Evolutionary conservation across 179 eudicot species (phyloP), one percentile per base, ranked within the genome.

Genomic region (Gypsophila paniculata): DNA sequence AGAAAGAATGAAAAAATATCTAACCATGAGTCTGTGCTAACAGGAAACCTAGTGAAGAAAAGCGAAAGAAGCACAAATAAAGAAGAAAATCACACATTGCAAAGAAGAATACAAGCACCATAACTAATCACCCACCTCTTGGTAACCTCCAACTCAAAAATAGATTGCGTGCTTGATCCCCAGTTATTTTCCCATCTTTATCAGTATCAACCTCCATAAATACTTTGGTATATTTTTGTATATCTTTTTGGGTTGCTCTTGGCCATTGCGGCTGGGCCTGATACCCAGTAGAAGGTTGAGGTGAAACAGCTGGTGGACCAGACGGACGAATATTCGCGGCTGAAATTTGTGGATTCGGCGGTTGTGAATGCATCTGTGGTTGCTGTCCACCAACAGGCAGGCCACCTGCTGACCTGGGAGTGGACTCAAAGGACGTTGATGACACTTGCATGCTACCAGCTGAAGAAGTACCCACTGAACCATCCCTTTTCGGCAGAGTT

Each of bases 101-200:
- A 55, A 13, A 63, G 46, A 69, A 54, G 58, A 22, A 62, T 9
- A 64, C 12, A 42, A 42, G 8, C 10, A 9, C 2, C 32, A 17
- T 11, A 64, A 57, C 25, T 54, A 70, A 78, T 58, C 44, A 14
- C 76, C 46, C 76, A 95, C 99, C 99, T 86, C 91, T 82, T 70
- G 99, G 98, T 72, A 92, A 81, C 79, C 77, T 83, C 99, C 99
- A 95, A 81, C 97, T 90, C 69, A 95, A 72, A 76, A 95, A 95
- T 34, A 95, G 88, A 76, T 87, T 87, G 73, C 96, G 89, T 19
- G 99, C 99, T 82, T 95, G 87, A 74, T 77, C 90, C 69, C 98
- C 98, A 17, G 91, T 86, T 70, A 95, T 92, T 83, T 92, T 95
- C 62, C 99, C 98, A 75, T 95, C 98, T 81, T 86, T 87, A 79